Evolutionary conservation across 2,329 filamentous ascomycete genomes (phyloP), one percentile per base, ranked within the genome.

Genomic region (Pyrenophora graminea): DNA sequence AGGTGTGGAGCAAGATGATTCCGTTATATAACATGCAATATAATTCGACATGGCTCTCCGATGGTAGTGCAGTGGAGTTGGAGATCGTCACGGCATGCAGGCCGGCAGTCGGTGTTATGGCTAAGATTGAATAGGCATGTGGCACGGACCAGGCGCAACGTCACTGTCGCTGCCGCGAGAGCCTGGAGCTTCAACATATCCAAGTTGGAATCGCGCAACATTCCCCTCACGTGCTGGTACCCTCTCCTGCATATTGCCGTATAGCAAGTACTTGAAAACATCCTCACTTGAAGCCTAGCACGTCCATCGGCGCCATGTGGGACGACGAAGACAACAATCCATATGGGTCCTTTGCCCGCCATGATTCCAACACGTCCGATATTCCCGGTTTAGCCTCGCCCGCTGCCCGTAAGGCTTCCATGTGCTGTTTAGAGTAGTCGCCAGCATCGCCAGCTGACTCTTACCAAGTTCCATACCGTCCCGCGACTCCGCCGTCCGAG

Each of bases 281-380:
- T 17, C 7, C 15, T 23, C 10, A 34, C 21, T 48, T 15, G 21
- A 25, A 48, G 23, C 38, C 30, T 34, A 36, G 36, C 34, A 17
- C 37, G 17, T 31, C 7, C 19, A 36, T 21, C 41, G 33, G 39
- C 63, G 53, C 66, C 63, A 97, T 97, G 93, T 97, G 93, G 93
- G 95, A 97, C 82, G 92, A 97, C 80, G 93, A 97, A 78, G 91
- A 97, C 71, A 97, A 97, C 77, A 97, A 97, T 74, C 93, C 93
- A 4, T 97, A 97, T 70, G 92, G 91, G 67, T 93, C 90, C 74
- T 97, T 96, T 78, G 90, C 94, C 74, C 88, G 89, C 66, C 86
- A 90, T 66, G 90, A 95, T 74, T 90, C 89, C 56, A 85, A 88
- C 72, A 82, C 85, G 39, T 90, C 87, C 23, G 87, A 87, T 27